A percentile compares a stretch with the other conserved stretches of the same genome.
phyloP scores from a whole-genome alignment of 2,329 filamentous ascomycete species.

The Trichoderma citrinoviride region DNA sequence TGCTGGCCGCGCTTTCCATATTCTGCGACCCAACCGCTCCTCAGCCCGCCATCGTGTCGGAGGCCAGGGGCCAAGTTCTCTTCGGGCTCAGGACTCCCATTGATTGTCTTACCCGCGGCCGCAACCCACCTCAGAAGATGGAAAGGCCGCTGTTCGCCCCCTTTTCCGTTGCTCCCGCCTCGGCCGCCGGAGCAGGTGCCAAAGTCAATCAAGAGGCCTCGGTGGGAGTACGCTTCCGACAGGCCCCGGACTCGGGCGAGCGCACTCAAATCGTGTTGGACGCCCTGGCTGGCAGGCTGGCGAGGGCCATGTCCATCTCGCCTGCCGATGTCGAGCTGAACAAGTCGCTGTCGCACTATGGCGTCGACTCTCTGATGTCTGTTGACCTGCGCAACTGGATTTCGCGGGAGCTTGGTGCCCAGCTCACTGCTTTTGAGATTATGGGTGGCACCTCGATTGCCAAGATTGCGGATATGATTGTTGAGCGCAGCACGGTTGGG shows the following conservation, averaged over 20 bases:
- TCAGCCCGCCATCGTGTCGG: neutral
- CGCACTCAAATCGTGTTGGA: conserved; percentile 16
- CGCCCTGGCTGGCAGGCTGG: conserved; percentile 32
- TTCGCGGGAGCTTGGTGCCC: conserved; percentile 34
- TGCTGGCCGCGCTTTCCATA: neutral
- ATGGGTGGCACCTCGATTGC: conserved; percentile 26
- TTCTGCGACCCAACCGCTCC: neutral
- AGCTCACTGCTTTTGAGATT: conserved; percentile 39
- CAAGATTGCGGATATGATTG: neutral
- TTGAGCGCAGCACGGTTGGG: neutral
- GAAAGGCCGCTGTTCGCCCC: neutral
- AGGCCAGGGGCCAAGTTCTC: neutral
- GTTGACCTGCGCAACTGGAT: conserved; percentile 46
- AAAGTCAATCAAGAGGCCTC: neutral
- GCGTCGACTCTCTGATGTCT: conserved; percentile 39
- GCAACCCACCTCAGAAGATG: neutral
- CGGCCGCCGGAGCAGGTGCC: neutral
- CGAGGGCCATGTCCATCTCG: conserved; percentile 34
- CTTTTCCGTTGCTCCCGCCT: neutral
- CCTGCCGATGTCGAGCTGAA: conserved; percentile 26
- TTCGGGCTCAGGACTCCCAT: neutral
- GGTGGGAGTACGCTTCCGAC: neutral
- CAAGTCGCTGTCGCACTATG: conserved; percentile 26
- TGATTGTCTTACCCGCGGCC: neutral
- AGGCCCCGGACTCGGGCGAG: neutral